Base-by-base conservation (phyloP, 2,329 filamentous ascomycete genomes). In the Sclerotinia spermophila region DNA sequence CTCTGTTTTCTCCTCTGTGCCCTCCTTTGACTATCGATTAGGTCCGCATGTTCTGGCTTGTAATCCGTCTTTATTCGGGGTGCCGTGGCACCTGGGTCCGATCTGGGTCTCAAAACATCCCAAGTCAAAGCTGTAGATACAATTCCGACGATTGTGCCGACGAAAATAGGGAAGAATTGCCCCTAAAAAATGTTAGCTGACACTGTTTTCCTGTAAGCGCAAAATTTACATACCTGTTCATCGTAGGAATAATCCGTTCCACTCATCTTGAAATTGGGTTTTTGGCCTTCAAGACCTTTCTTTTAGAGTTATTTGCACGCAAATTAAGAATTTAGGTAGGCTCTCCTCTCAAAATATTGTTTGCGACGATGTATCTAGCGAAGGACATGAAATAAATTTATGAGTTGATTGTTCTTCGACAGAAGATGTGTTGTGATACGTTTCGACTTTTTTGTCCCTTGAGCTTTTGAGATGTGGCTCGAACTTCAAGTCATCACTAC, bases 141-240 rank as follows among this genome's bases (percentile, higher is more conserved):
- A 76, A 99, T 89, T 79, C 90, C 90, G 73, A 91, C 89, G 78
- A 98, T 86, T 58, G 94, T 97, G 80, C 97, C 90, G 83, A 98
- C 91, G 85, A 99, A 99, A 87, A 97, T 97, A 76, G 96, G 96
- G 86, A 97, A 99, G 85, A 97, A 97, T 87, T 97, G 93, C 78
- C 94, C 94, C 88, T 96, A 72, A 48, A 44, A 66, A 17, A 44
- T 38, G 55, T 76, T 73, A 77, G 73, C 48, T 67, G 62, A 38
- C 40, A 13, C 27, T 4, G 51, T 60, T 55, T 15, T 11, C 38
- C 40, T 8, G 15, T 56, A 27, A 68, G 48, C 67, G 48, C 61
- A 58, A 27, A 48, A 27, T 51, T 30, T 62, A 30, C 82, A 74
- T 80, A 91, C 91, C 88, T 96, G 89, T 80, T 97, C 92, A 87